Percentiles rank a stretch among this genome's conserved stretches.
These are phyloP conservation scores for Apiotrichum gamsii DNA, from an alignment of 1,284 basidiomycete species.

Conservation along the genomic window DNA sequence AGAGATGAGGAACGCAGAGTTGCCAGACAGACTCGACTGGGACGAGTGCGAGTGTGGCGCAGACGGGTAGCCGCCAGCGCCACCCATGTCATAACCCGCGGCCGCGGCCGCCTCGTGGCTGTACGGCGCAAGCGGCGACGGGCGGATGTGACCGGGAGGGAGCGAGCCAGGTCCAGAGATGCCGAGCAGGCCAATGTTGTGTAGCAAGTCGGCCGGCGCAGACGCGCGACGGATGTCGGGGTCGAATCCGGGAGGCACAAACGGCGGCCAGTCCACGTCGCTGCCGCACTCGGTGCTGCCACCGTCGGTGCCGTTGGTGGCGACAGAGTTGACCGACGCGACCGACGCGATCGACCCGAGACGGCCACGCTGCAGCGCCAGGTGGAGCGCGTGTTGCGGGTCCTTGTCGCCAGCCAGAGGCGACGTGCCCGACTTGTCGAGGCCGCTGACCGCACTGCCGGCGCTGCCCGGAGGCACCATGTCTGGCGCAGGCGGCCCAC, in stretches of 20 bases:
- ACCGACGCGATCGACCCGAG: slow-evolving; percentile 31
- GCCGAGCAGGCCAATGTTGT: slow-evolving; percentile 27
- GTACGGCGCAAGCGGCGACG: slow-evolving; percentile 9
- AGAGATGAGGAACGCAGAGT: too few species aligned
- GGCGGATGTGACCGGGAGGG: slow-evolving; percentile 3
- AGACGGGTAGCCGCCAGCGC: background rate
- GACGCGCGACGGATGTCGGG: slow-evolving; percentile 27
- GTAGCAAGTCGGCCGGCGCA: slow-evolving; percentile 24
- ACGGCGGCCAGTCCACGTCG: slow-evolving; percentile 11
- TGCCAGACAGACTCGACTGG: too few species aligned
- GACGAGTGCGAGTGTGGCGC: too few species aligned
- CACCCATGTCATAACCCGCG: too few species aligned
- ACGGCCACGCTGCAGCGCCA: slow-evolving; percentile 34
- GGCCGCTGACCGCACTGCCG: background rate
- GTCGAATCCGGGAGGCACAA: slow-evolving; percentile 20
- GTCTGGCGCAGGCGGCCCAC: slow-evolving; percentile 12
- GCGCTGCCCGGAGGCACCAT: background rate
- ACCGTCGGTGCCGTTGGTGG: slow-evolving; percentile 17
- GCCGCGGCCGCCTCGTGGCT: too few species aligned
- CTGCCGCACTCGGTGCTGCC: slow-evolving; percentile 25
- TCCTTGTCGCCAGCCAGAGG: slow-evolving; percentile 1
- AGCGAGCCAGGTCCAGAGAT: slow-evolving; percentile 9
- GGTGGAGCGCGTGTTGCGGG: slow-evolving; percentile 22
- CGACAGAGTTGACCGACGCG: slow-evolving; percentile 23
- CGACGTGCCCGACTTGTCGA: background rate